A percentile compares a stretch with the other conserved stretches of the same genome.
These are phyloP conservation scores for Candida insectorum DNA, from an alignment of 805 yeast genomes.

Conservation along the genomic window DNA sequence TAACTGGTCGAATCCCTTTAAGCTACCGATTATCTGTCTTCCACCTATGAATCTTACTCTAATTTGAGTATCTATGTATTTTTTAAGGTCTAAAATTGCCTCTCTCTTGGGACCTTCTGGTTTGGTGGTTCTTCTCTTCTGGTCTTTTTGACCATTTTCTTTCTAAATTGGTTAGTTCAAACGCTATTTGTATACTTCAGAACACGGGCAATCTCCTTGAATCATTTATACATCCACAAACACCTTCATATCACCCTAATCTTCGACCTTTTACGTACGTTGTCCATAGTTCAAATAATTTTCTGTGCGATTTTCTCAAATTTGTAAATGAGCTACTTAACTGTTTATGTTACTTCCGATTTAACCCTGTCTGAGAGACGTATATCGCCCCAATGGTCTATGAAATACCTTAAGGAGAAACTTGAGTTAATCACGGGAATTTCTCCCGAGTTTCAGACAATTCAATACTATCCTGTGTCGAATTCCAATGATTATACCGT, in stretches of 20 bases:
- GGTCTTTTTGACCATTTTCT: slow-evolving; percentile 9
- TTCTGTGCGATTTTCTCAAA: background rate
- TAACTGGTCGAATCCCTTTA: slow-evolving; percentile 81
- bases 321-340: slow-evolving; percentile 41
- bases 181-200: background rate
- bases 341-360: slow-evolving; percentile 58
- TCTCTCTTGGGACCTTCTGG: slow-evolving; percentile 84
- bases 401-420: slow-evolving; percentile 48
- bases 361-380: slow-evolving; percentile 69
- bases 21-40: slow-evolving; percentile 72
- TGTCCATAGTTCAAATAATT: too few species aligned
- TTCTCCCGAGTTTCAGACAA: slow-evolving; percentile 51
- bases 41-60: slow-evolving; percentile 84
- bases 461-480: slow-evolving; percentile 43
- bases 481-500: slow-evolving; percentile 25
- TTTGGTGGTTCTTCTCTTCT: slow-evolving; percentile 20
- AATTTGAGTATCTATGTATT: slow-evolving; percentile 68
- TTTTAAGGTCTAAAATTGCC: slow-evolving; percentile 77
- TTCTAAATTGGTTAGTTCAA: background rate
- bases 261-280: too few species aligned
- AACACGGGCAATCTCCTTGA: background rate
- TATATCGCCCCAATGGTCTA: slow-evolving; percentile 59
- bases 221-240: background rate
- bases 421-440: slow-evolving; percentile 76
- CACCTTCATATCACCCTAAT: background rate